phyloP scores from a whole-genome alignment of 2,329 filamentous ascomycete species.

The Pyrenophora teres region DNA sequence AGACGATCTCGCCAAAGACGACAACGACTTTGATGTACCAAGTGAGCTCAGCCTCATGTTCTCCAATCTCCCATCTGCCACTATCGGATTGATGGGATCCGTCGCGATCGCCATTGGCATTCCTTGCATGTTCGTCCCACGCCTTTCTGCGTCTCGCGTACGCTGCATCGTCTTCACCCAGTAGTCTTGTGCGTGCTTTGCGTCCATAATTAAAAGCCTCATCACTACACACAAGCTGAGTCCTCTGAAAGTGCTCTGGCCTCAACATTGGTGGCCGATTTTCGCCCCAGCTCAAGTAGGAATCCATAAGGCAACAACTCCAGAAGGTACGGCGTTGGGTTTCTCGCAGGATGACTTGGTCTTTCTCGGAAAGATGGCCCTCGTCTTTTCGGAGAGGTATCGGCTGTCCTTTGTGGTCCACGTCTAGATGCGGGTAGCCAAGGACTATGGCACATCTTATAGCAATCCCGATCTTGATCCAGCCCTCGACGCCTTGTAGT shows the following conservation, averaged over 20 bases:
- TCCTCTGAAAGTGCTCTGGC: conserved; percentile 60
- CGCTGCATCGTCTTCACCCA: conserved; percentile 24
- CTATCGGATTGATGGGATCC: conserved; percentile 38
- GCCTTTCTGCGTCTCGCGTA: conserved; percentile 18
- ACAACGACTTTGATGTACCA: conserved; percentile 60
- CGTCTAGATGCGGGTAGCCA: conserved; percentile 36
- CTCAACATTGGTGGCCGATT: conserved; percentile 64
- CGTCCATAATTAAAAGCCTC: conserved; percentile 66
- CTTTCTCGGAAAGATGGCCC: conserved; percentile 26
- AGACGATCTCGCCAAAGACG: conserved; percentile 61
- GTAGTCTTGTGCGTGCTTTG: conserved; percentile 55
- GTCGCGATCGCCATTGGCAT: conserved; percentile 2
- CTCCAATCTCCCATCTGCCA: conserved; percentile 58
- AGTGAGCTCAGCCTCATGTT: conserved; percentile 54
- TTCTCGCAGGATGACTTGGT: conserved; percentile 64
- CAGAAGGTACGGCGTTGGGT: conserved; percentile 72
- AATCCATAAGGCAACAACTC: conserved; percentile 74
- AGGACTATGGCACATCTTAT: conserved; percentile 61
- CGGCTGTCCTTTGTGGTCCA: conserved; percentile 31
- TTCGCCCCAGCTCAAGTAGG: conserved; percentile 68
- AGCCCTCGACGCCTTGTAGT: conserved; percentile 64
- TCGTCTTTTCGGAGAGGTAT: conserved; percentile 7
- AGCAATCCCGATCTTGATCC: conserved; percentile 66
- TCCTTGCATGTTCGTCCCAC: conserved; percentile 6
- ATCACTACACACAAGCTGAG: conserved; percentile 71